phyloP scores from a whole-genome alignment of 345 rosid species.

The Arabis alpina region DNA sequence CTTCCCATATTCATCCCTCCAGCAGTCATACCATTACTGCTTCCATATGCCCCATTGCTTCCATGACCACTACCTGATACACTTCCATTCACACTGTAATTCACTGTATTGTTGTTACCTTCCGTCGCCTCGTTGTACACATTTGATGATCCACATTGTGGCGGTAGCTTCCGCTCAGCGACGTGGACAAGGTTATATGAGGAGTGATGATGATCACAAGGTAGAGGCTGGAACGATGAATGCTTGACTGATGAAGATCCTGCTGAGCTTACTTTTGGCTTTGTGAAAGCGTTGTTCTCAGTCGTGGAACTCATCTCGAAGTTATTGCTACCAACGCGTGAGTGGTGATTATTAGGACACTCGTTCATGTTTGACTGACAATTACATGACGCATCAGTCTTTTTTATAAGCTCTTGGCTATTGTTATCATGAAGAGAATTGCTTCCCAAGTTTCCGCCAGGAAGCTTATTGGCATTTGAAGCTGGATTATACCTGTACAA shows the following conservation, averaged over 20 bases:
- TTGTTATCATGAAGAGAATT: conserved; percentile 50
- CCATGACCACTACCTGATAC: conserved; percentile 76
- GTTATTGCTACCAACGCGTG: conserved; percentile 64
- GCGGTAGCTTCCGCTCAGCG: conserved; percentile 35
- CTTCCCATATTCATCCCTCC: conserved; percentile 55
- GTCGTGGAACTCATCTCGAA: conserved; percentile 57
- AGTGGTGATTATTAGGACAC: conserved; percentile 51
- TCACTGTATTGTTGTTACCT: conserved; percentile 48
- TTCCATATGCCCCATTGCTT: conserved; percentile 52
- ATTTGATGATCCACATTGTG: conserved; percentile 44
- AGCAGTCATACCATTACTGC: conserved; percentile 54
- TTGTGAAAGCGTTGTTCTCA: conserved; percentile 47
- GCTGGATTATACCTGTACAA: conserved; percentile 62
- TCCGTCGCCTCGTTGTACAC: conserved; percentile 40
- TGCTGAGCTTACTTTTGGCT: conserved; percentile 46
- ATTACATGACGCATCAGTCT: conserved; percentile 43
- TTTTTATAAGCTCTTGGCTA: conserved; percentile 52
- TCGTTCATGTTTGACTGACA: conserved; percentile 48
- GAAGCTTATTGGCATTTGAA: conserved; percentile 62
- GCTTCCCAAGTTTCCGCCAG: conserved; percentile 56
- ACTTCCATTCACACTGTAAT: conserved; percentile 70
- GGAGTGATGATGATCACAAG: conserved; percentile 35
- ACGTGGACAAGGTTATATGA: conserved; percentile 27
- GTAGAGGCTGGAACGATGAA: conserved; percentile 34
- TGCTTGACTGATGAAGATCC: conserved; percentile 46